Percentiles rank a stretch among this genome's conserved stretches.
phyloP scores from a whole-genome alignment of 441 rosid species.

The Raphanus hybrid region DNA sequence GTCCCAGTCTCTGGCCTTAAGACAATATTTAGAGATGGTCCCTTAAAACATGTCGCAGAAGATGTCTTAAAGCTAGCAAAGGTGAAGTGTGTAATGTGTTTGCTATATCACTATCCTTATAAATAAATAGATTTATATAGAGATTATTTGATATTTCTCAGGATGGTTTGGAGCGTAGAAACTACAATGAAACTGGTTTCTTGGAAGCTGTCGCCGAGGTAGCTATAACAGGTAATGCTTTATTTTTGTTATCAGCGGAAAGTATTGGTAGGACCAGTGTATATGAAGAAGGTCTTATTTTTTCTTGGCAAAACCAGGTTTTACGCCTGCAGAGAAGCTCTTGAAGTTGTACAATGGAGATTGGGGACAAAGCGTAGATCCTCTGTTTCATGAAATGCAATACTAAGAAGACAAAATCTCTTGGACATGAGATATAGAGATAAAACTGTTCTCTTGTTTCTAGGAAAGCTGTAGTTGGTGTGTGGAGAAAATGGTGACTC shows the following conservation, averaged over 20 bases:
- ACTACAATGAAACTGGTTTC: conserved; percentile 82
- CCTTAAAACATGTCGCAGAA: conserved; percentile 70
- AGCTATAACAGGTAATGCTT: conserved; percentile 70
- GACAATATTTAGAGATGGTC: conserved; percentile 80
- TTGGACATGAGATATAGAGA: conserved; percentile 1
- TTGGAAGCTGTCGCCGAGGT: conserved; percentile 76
- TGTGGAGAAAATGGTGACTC: not conserved
- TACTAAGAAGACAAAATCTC: conserved; percentile 48
- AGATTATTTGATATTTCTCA: conserved; percentile 31
- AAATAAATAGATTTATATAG: not conserved
- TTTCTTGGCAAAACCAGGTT: conserved; percentile 51
- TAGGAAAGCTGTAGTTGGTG: not conserved
- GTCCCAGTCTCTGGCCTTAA: conserved; percentile 79
- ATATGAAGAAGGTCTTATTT: not conserved
- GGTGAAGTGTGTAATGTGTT: conserved; percentile 42
- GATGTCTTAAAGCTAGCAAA: conserved; percentile 74
- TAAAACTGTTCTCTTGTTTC: not conserved
- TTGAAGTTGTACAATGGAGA: conserved; percentile 78
- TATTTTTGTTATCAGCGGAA: not conserved
- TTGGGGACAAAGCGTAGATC: conserved; percentile 89
- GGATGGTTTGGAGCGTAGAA: conserved; percentile 95
- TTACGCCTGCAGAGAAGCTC: conserved; percentile 88
- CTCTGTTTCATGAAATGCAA: conserved; percentile 84
- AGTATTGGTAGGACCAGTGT: conserved; percentile 4
- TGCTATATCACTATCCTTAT: not conserved